Evolutionary conservation across 192 early-diverging fungal genomes (phyloP), one percentile per base, ranked within the genome.

Genomic region (Glomus cerebriforme): DNA sequence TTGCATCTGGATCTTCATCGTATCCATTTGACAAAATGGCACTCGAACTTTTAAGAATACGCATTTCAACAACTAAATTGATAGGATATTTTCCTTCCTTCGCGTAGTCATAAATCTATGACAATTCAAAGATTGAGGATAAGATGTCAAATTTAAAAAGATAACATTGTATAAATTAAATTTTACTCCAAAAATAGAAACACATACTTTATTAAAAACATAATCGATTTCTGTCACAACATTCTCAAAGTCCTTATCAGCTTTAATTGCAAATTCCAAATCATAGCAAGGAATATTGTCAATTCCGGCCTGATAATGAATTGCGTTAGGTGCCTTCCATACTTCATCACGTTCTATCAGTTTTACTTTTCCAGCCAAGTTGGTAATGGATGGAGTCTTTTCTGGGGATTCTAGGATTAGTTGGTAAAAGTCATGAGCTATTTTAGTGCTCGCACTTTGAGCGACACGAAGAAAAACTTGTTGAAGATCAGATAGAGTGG

Each of bases 231-330:
- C 82, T 0, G 45, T 60, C 1, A 79, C 64, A 54, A 84, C 83
- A 62, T 84, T 84, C 19, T 39, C 63, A 75, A 84, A 80, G 12
- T 82, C 72, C 0, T 78, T 67, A 37, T 84, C 73, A 13, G 27
- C 75, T 59, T 84, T 84, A 49, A 84, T 73, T 1, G 75, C 73
- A 74, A 82, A 80, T 54, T 84, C 83, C 22, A 78, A 5, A 39
- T 82, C 79, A 0, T 73, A 3, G 59, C 73, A 77, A 6, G 59
- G 80, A 4, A 81, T 15, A 26, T 76, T 64, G 6, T 82, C 81
- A 59, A 84, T 80, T 70, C 81, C 78, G 3, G 45, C 63, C 62
- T 78, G 72, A 32, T 81, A 86, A 77, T 83, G 85, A 6, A 86
- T 83, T n/a, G 60, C 47, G 82, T 37, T 43, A 7, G 78, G 78